A percentile compares a stretch with the other conserved stretches of the same genome.
phyloP scores from a whole-genome alignment of 2,329 filamentous ascomycete genomes.

The Monosporascus sp. region DNA sequence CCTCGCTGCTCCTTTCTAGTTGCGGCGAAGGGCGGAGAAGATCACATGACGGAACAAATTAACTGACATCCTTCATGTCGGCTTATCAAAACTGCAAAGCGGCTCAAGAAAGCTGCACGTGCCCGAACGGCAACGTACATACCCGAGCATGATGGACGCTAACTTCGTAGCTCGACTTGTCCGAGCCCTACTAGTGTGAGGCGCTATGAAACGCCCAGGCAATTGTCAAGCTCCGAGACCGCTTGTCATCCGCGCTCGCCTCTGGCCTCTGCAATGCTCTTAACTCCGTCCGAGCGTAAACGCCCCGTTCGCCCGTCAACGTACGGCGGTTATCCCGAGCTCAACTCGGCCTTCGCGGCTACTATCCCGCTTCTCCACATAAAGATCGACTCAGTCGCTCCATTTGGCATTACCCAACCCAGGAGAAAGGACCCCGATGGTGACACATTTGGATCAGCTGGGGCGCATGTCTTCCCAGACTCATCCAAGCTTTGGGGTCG shows the following conservation, averaged over 20 bases:
- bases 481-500: neutral
- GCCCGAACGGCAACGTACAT: neutral
- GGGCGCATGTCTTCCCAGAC: neutral
- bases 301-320: neutral
- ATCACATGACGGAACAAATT: neutral
- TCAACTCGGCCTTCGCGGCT: neutral
- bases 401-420: neutral
- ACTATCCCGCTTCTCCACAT: neutral
- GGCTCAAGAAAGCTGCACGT: neutral
- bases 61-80: neutral
- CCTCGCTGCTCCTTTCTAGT: neutral
- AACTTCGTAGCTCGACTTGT: neutral
- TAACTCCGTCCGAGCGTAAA: neutral
- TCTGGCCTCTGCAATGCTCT: neutral
- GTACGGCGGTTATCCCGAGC: neutral
- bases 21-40: neutral
- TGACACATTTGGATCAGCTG: neutral
- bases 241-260: neutral
- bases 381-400: neutral
- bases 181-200: neutral
- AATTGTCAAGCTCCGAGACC: conserved; percentile 6
- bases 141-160: neutral
- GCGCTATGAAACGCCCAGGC: neutral
- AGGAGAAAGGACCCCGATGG: neutral
- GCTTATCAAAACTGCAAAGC: neutral